These are phyloP conservation scores for Cryptococcus sp. DNA, from an alignment of 1,284 basidiomycete genomes.

Conservation along the genomic window DNA sequence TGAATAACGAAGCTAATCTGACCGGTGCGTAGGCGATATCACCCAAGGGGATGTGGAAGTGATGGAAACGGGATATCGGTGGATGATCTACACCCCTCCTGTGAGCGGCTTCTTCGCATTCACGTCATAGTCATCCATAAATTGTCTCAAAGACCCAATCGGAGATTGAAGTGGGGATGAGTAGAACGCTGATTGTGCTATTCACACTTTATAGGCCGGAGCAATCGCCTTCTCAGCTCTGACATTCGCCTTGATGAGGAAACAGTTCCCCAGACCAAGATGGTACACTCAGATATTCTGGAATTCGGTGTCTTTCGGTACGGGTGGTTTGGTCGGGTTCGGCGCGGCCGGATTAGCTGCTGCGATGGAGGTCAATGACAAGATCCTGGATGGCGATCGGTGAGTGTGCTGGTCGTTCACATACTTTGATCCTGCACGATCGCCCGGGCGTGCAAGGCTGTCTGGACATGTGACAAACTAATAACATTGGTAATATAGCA, in stretches of 20 bases:
- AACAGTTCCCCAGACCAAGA: conserved; percentile 17
- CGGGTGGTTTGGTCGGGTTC: conserved; percentile 21
- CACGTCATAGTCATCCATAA: no score
- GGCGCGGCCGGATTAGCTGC: conserved; percentile 22
- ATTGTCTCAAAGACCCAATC: no score
- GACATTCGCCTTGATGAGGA: conserved; percentile 21
- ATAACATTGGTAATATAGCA: conserved; percentile 4
- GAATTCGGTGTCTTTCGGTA: conserved; percentile 13
- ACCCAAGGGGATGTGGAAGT: conserved; percentile 19
- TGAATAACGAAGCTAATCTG: no score
- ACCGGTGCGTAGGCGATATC: conserved; percentile 15
- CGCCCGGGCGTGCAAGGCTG: no score
- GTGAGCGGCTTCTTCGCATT: conserved; percentile 7
- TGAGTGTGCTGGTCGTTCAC: conserved; percentile 4
- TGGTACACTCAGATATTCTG: conserved; percentile 14
- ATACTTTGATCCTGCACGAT: no score
- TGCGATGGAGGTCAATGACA: conserved; percentile 25
- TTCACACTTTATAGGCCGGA: conserved; percentile 1
- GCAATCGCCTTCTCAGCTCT: conserved; percentile 15
- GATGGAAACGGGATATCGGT: conserved; percentile 22
- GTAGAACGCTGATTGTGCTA: no score
- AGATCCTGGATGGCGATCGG: conserved; percentile 23
- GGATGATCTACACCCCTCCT: conserved; percentile 25
- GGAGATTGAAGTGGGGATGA: no score
- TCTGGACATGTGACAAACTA: no score